Base-by-base conservation (phyloP, 257 asterid species). In the Fraxinus quadrangulata region DNA sequence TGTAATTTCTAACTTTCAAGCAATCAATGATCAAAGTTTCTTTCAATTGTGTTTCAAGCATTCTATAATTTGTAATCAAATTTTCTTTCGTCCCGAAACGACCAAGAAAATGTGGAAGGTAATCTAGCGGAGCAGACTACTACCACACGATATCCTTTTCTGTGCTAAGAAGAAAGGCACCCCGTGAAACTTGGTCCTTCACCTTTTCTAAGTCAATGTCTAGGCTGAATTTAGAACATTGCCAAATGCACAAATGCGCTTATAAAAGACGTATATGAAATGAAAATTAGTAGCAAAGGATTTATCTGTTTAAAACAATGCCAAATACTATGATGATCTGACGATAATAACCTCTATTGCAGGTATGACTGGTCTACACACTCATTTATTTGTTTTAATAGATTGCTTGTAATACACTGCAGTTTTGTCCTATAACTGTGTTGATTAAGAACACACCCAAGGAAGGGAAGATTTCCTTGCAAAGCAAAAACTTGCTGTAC, bases 181-280 rank as follows among this genome's bases (percentile, higher is more conserved):
- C 31, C 31, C 28, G 28, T 26, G 28, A 26, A 26, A 26, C 28
- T 26, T 26, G 59, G 3, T 45, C 19, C 51, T 45, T 45, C 5
- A 7, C 28, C 11, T 56, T 56, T 59, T 59, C 67, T 14, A 23
- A 30, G 31, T 59, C 26, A 59, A 21, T 21, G 26, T 59, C 67
- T 12, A 2, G 31, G 31, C 30, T 7, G 13, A 59, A 1, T 47
- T 47, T 47, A 47, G 4, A 47, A 47, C 59, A 47, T 16, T 47
- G 2, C 66, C 26, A 56, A 51, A 56, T 24, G 21, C 42, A 67
- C 51, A 78, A 78, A 78, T 61, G 72, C n/a, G 51, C 80, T 68
- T 59, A 26, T 65, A 9, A 63, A 26, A 63, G 4, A 19, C 2
- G n/a, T 66, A 17, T 30, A 70, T 6, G 21, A 70, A 45, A 33